Base-by-base conservation (phyloP, 495 filamentous ascomycete genomes). In the Hypoxylon lienhwacheense region DNA sequence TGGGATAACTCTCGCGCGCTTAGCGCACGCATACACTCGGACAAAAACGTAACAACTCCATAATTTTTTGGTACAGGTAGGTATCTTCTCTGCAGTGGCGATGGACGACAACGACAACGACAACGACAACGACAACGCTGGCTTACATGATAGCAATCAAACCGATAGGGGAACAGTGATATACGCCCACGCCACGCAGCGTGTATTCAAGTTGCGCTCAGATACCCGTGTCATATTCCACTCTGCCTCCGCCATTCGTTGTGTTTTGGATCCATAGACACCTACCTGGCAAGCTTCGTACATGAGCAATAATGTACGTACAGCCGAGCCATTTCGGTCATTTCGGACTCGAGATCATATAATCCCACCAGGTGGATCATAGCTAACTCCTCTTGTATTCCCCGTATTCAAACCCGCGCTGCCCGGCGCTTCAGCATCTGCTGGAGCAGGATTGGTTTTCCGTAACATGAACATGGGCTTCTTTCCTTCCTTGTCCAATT, bases 401-500 rank as follows among this genome's bases (percentile, higher is more conserved):
- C 70, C 70, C 1, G 65, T 49, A n/a, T 68, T 67, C 21, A 79
- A 51, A 24, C 77, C 77, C 5, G 76, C 75, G 46, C 77, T 80
- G 19, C 73, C 74, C 5, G 76, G 77, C 2, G 56, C 61, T 19
- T 75, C 76, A 4, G 39, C 65, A 19, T 74, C 73, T 4, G 64
- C 67, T 43, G 71, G 71, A 4, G 69, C 74, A 21, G 76, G 71
- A 41, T 74, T 79, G 15, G 77, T 80, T 70, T 88, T 89, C 39
- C 93, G 75, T 31, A 98, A 71, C 93, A 98, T 98, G 66, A 97
- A 98, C 93, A 98, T 97, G 24, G 93, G 93, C 66, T 98, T 98
- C 69, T 90, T 85, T 8, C 95, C 95, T 72, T 98, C 93, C 62
- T 87, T 89, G 67, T 96, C 91, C 34, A 97, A 75, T 63, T 97